Conservation (phyloP, 2,329 filamentous ascomycete genomes). For the Metarhizium robertsii region DNA sequence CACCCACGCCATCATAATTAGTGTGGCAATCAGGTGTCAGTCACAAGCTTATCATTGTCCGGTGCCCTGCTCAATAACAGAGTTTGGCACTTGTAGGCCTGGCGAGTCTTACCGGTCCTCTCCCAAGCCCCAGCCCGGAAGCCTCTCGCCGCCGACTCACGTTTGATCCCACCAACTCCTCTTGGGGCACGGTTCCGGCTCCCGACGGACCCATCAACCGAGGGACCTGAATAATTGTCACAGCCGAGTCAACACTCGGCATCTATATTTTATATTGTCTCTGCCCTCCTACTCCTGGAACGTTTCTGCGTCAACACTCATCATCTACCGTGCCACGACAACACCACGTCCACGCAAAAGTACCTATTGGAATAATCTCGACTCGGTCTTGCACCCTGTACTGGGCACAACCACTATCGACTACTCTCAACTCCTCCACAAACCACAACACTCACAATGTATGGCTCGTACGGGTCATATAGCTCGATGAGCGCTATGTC, state of each 20-base stretch:
- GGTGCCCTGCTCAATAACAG: not conserved
- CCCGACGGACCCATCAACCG: slow-evolving; percentile 6
- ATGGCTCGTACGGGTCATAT: slow-evolving; percentile 40
- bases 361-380: not conserved
- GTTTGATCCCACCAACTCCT: not conserved
- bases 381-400: not conserved
- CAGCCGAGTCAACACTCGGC: not conserved
- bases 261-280: not conserved
- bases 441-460: slow-evolving; percentile 25
- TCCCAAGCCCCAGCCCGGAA: not conserved
- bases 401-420: not conserved
- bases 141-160: not conserved
- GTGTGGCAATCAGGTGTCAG: not conserved
- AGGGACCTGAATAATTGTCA: slow-evolving; percentile 2
- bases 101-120: not conserved
- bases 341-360: not conserved
- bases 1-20: not conserved
- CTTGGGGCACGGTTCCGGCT: slow-evolving; percentile 1
- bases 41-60: not conserved
- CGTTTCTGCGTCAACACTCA: not conserved
- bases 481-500: slow-evolving; percentile 36
- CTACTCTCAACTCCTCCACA: not conserved
- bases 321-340: not conserved
- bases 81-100: not conserved
- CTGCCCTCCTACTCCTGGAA: not conserved